Base-by-base conservation (phyloP, 306 rosid genomes). In the Canavalia gladiata region DNA sequence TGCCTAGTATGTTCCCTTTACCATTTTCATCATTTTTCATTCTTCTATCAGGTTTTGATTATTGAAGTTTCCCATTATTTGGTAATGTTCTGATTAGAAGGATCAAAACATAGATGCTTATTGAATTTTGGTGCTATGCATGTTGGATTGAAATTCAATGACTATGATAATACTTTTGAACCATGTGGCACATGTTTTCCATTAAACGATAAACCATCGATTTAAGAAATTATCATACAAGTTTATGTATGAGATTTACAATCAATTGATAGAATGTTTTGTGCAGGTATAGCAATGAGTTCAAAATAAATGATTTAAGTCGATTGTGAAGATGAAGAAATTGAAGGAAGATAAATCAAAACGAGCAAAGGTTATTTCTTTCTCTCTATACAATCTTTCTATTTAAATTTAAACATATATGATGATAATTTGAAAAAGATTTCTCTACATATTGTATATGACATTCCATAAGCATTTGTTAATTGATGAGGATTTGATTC, bases 251-350 rank as follows among this genome's bases (percentile, higher is more conserved):
- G 58, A 77, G 30, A 46, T 35, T 11, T 35, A 4, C 55, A 66
- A 28, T 63, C n/a, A 52, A 73, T 33, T 37, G 39, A 10, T 43
- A 7, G 31, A 50, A 25, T 82, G 52, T 60, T 69, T 41, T 28
- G 2, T 79, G 77, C 72, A 82, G 89, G 65, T 83, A 29, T 12
- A 8, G 43, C 46, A 82, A 89, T 91, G 96, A 72, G 90, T 83
- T 71, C 89, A 37, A 85, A 77, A 64, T n/a, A 67, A 77, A 68
- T 87, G 93, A 63, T 87, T 89, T 52, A 82, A 81, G 86, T 52
- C 58, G 51, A 81, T 89, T 60, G 29, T 89, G 46, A 75, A 77
- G 7, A 80, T 25, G 72, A 87, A 81, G 82, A 88, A 86, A 78
- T 67, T 18, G 7, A 89, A 89, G 83, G 74, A 64, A 49, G 82